A percentile compares a stretch with the other conserved stretches of the same genome.
phyloP scores from a whole-genome alignment of 2,329 filamentous ascomycete species.

The Biscogniauxia mediterranea region DNA sequence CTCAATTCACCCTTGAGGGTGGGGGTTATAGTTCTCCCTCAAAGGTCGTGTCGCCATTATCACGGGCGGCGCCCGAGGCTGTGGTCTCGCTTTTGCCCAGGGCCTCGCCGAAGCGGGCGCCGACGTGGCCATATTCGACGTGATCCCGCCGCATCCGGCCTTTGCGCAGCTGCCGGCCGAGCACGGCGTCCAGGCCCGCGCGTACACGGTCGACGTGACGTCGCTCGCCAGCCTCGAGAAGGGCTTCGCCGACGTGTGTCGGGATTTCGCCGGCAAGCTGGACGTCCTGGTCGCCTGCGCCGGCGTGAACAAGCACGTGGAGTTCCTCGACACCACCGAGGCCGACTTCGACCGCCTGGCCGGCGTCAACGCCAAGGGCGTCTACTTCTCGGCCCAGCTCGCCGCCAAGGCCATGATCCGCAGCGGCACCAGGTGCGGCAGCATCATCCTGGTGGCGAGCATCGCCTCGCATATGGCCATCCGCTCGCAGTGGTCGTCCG shows the following conservation, averaged over 20 bases:
- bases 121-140: slow-evolving; percentile 46
- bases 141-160: slow-evolving; percentile 38
- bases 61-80: slow-evolving; percentile 46
- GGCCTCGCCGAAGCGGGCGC: slow-evolving; percentile 46
- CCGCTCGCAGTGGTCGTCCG: slow-evolving; percentile 45
- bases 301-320: slow-evolving; percentile 43
- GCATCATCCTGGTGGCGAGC: slow-evolving; percentile 52
- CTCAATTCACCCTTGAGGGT: too few species aligned
- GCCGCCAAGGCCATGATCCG: slow-evolving; percentile 51
- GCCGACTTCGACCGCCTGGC: slow-evolving; percentile 41
- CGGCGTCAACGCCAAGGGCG: slow-evolving; percentile 42
- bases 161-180: slow-evolving; percentile 41
- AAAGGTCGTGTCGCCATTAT: slow-evolving; percentile 46
- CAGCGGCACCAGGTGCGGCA: slow-evolving; percentile 48
- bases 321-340: slow-evolving; percentile 44
- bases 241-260: slow-evolving; percentile 28
- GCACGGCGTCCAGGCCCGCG: slow-evolving; percentile 39
- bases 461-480: slow-evolving; percentile 53
- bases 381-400: slow-evolving; percentile 46
- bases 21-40: slow-evolving; percentile 42
- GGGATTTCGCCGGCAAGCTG: slow-evolving; percentile 13
- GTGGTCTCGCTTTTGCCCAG: slow-evolving; percentile 44
- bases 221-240: slow-evolving; percentile 28
- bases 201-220: slow-evolving; percentile 42
- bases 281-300: slow-evolving; percentile 33